These are phyloP conservation scores for Epithele typhae DNA, from an alignment of 768 basidiomycete species.

Conservation along the genomic window DNA sequence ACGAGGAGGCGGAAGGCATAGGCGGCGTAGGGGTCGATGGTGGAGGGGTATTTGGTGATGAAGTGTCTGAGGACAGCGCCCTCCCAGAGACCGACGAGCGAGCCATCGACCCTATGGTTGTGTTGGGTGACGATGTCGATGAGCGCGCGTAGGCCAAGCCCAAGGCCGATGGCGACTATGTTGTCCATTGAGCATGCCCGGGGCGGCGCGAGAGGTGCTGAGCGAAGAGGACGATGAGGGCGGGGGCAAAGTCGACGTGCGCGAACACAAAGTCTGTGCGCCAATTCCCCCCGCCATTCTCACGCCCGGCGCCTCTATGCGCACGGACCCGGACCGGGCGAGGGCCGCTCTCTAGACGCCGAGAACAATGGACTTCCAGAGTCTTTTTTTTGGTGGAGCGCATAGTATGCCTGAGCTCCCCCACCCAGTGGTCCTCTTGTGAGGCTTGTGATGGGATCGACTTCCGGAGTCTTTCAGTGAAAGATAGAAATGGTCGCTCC, in stretches of 20 bases:
- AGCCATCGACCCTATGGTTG: slow-evolving; percentile 51
- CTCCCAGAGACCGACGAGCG: slow-evolving; percentile 76
- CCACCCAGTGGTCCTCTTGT: too few relatives aligned
- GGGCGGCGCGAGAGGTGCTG: neutral
- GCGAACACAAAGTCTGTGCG: neutral
- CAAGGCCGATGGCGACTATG: slow-evolving; percentile 61
- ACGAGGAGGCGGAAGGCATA: slow-evolving; percentile 66
- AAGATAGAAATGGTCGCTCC: too few relatives aligned
- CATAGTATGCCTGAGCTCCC: too few relatives aligned
- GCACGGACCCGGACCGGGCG: too few relatives aligned
- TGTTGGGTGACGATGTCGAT: slow-evolving; percentile 48
- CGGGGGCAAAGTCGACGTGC: slow-evolving; percentile 1
- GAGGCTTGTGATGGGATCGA: too few relatives aligned
- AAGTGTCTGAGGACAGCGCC: slow-evolving; percentile 73
- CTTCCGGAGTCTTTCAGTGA: too few relatives aligned
- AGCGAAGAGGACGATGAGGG: neutral
- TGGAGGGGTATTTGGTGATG: slow-evolving; percentile 57
- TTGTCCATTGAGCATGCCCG: slow-evolving; percentile 52
- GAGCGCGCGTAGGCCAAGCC: slow-evolving; percentile 61
- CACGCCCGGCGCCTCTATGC: neutral
- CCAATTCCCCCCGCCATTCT: neutral
- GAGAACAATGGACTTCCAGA: too few relatives aligned
- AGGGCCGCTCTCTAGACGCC: too few relatives aligned
- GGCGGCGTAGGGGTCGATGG: slow-evolving; percentile 66
- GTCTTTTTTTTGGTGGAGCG: too few relatives aligned